These are phyloP conservation scores for Graphilbum sp. DNA, from an alignment of 2,329 filamentous ascomycete species.

Conservation along the genomic window DNA sequence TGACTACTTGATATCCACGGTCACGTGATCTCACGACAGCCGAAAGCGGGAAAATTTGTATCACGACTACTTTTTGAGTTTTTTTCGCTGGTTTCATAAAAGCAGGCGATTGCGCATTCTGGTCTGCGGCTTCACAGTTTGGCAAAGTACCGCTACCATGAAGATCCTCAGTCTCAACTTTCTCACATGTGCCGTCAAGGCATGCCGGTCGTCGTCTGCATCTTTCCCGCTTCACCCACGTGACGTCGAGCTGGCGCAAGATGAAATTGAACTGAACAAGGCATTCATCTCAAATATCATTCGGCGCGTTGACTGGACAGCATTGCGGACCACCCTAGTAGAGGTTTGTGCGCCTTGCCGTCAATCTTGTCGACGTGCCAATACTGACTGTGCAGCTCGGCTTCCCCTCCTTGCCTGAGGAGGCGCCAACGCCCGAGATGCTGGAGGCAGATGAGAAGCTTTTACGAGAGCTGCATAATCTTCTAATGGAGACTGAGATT, in stretches of 20 bases:
- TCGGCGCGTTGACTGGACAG: conserved; percentile 76
- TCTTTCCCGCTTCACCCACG: conserved; percentile 87
- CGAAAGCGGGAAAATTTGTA: no score
- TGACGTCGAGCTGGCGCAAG: conserved; percentile 77
- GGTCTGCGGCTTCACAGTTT: no score
- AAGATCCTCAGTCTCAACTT: conserved; percentile 95
- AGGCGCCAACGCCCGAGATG: conserved; percentile 45
- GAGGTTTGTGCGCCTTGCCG: conserved; percentile 53
- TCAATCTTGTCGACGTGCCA: no score
- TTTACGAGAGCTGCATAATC: conserved; percentile 59
- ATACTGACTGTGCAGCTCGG: conserved; percentile 41
- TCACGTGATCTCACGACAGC: background rate
- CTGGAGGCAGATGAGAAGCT: conserved; percentile 51
- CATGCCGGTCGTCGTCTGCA: conserved; percentile 65
- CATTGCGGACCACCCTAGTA: conserved; percentile 54
- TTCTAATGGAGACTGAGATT: conserved; percentile 82
- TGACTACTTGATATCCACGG: no score
- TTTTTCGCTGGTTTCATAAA: background rate
- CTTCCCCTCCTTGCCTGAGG: conserved; percentile 54
- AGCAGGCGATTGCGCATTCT: no score
- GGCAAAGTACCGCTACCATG: no score
- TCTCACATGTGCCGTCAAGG: conserved; percentile 86
- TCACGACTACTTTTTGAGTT: background rate
- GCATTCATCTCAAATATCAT: conserved; percentile 72
- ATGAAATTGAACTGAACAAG: conserved; percentile 67